Base-by-base conservation (phyloP, 331 rosid genomes). In the Malus hybrid region DNA sequence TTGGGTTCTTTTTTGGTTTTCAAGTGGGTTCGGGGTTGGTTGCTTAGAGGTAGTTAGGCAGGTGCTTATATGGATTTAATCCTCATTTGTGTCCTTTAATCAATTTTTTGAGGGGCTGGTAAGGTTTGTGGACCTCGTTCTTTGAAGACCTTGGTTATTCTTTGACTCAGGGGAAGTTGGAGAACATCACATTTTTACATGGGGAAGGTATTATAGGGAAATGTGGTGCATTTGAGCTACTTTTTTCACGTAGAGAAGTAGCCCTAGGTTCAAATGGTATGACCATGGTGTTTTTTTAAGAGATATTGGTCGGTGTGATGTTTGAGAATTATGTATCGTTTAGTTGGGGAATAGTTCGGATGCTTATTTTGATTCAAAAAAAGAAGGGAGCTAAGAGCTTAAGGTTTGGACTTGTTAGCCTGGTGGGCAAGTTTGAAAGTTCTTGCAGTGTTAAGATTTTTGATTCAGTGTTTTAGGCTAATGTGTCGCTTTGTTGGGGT, bases 221-320 rank as follows among this genome's bases (percentile, higher is more conserved):
- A 19, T 55, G 31, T 27, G 46, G 62, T 74, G 60, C 63, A 74
- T 3, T 28, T 46, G 31, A n/a, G 63, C 78, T 74, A 9, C 6
- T 42, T 61, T 31, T 11, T 14, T 63, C 12, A 10, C 20, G 11
- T 64, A 5, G 20, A 6, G 65, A 10, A 24, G 18, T 22, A 12
- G 48, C 48, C 48, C 10, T 62, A 9, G 34, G 66, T 61, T 61
- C 9, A 27, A 61, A 11, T 27, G 6, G 34, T 1, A 12, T 14
- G n/a, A 62, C 19, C 7, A 28, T 13, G 66, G 4, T 16, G 3
- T 13, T 27, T 12, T 20, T 57, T 13, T 62, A 62, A 19, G 74
- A 52, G 74, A n/a, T 16, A 32, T 73, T 61, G 57, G 36, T 69
- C 33, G 13, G 75, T 55, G 65, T 42, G 50, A 71, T 55, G 75